Base-by-base conservation (phyloP, 176 grass and related monocot species). In the Carex parvula region DNA sequence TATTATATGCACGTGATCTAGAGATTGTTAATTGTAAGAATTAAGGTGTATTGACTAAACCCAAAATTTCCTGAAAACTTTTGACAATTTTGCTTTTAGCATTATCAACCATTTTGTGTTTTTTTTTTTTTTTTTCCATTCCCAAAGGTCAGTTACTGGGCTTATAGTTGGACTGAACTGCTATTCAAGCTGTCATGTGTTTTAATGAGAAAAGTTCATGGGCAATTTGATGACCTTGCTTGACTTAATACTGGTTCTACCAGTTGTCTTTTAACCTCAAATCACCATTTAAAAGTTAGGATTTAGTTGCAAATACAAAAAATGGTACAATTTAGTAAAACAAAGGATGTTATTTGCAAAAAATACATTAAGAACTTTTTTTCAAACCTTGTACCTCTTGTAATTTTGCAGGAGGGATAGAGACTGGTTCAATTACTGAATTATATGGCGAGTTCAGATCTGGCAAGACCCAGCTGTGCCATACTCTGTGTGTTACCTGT, bases 401-500 rank as follows among this genome's bases (percentile, higher is more conserved):
- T 85, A 54, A 26, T 37, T 78, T 57, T 77, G 17, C 54, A 94
- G 92, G 95, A 70, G 95, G 95, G 79, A 91, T 98, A 84, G 95
- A 98, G 87, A 98, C 95, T 59, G 92, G 95, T 16, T 94, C 95
- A 81, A 98, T 98, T 80, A 94, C 95, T 82, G 95, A 98, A 89
- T 79, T 98, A 41, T 94, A 98, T 87, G 95, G 95, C 21, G 95
- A 98, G 73, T 98, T 98, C 53, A 84, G 95, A 62, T 98, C 88
- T 50, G 92, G 90, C 71, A 94, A 98, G 80, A 94, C 95, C 81
- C 95, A 94, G 67, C 81, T 98, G 64, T 93, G 91, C 64, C 95
- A 98, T 68, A 98, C 95, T 42, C 92, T 98, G 3, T 98, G 95
- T 88, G 92, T 98, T 71, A 98, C 95, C 65, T 98, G 95, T 86